Percentiles rank a stretch among this genome's conserved stretches.
These are phyloP conservation scores for Aspergillus coremiiformis DNA, from an alignment of 495 filamentous ascomycete genomes.

Conservation along the genomic window DNA sequence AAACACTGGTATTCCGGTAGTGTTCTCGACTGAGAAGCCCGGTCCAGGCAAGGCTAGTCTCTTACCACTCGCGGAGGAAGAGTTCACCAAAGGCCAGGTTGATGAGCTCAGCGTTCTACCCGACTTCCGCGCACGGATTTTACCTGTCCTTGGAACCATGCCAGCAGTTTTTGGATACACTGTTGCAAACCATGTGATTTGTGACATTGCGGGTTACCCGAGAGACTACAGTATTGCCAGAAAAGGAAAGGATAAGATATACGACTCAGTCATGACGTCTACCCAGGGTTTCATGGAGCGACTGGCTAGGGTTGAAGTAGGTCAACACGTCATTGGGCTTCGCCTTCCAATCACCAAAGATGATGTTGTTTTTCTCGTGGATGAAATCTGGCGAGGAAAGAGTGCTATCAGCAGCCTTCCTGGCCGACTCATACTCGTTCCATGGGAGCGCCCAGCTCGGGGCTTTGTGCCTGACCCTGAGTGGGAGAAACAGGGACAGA, in stretches of 20 bases:
- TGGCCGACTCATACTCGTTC: slow-evolving; percentile 64
- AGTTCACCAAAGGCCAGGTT: slow-evolving; percentile 80
- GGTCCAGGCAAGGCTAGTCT: slow-evolving; percentile 87
- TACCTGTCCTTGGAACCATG: slow-evolving; percentile 95
- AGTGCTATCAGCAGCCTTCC: slow-evolving; percentile 76
- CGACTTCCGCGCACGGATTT: slow-evolving; percentile 86
- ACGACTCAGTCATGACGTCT: slow-evolving; percentile 66
- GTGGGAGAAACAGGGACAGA: slow-evolving; percentile 56
- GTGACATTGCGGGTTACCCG: slow-evolving; percentile 80
- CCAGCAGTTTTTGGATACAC: slow-evolving; percentile 90
- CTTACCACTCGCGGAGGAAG: slow-evolving; percentile 78
- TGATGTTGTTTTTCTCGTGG: slow-evolving; percentile 79
- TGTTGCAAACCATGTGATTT: slow-evolving; percentile 83
- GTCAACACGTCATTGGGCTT: slow-evolving; percentile 59
- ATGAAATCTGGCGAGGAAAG: slow-evolving; percentile 80
- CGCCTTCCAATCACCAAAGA: slow-evolving; percentile 67
- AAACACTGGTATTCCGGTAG: slow-evolving; percentile 76
- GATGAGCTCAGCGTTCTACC: slow-evolving; percentile 80
- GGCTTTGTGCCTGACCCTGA: slow-evolving; percentile 38
- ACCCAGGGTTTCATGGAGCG: slow-evolving; percentile 73
- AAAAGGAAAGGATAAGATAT: slow-evolving; percentile 85
- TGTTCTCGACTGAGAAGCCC: slow-evolving; percentile 89
- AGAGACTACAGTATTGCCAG: slow-evolving; percentile 64
- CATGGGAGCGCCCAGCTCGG: slow-evolving; percentile 61
- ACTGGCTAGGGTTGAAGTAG: slow-evolving; percentile 48